Conservation (phyloP, 2,329 filamentous ascomycete species). For the Fusarium irregulare region DNA sequence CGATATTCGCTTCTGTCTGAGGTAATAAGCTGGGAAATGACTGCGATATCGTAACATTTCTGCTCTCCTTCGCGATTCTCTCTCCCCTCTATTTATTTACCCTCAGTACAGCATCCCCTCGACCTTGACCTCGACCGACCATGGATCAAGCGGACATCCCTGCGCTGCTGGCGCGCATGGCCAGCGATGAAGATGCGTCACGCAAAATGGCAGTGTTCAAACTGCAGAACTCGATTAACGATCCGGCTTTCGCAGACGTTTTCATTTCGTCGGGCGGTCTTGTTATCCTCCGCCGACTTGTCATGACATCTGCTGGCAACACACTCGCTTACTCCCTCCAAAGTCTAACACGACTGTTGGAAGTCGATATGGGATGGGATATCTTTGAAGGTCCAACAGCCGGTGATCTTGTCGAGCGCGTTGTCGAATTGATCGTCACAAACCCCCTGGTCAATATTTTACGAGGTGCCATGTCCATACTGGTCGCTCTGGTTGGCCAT, state of each 20-base stretch:
- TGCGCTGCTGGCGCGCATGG: constrained; percentile 70
- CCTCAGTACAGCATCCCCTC: neutral
- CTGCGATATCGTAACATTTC: constrained; percentile 20
- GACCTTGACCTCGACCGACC: constrained; percentile 4
- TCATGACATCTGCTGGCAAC: constrained; percentile 88
- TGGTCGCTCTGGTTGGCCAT: constrained; percentile 92
- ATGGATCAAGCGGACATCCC: constrained; percentile 76
- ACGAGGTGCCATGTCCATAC: constrained; percentile 94
- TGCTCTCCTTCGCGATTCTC: neutral
- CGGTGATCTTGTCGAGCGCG: constrained; percentile 76
- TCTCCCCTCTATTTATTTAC: constrained; percentile 2
- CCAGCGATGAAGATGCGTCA: constrained; percentile 84
- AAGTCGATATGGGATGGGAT: constrained; percentile 99
- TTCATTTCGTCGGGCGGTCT: constrained; percentile 93
- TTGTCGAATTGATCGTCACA: constrained; percentile 92
- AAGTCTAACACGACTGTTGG: constrained; percentile 85
- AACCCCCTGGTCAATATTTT: constrained; percentile 98
- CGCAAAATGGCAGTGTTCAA: constrained; percentile 99
- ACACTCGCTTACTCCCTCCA: constrained; percentile 95
- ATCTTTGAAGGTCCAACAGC: constrained; percentile 73
- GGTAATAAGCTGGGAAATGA: constrained; percentile 31
- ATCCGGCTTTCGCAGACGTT: constrained; percentile 94
- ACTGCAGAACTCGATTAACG: constrained; percentile 92
- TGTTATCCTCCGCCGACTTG: constrained; percentile 81
- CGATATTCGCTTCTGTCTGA: neutral